A percentile compares a stretch with the other conserved stretches of the same genome.
phyloP scores from a whole-genome alignment of 164 flowering plant species.

The Vitis vinifera region DNA sequence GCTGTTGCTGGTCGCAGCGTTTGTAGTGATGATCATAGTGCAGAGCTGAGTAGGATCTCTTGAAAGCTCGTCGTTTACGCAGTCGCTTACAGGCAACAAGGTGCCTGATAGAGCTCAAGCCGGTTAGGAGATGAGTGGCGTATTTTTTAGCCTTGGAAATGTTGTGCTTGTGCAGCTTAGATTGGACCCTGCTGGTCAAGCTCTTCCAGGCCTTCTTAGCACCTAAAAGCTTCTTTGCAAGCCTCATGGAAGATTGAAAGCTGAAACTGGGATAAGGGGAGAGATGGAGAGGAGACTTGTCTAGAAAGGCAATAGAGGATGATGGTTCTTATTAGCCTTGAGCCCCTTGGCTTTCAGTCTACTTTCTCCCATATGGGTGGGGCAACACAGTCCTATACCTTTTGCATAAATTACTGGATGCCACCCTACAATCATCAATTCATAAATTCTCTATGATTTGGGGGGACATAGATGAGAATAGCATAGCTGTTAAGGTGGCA shows the following conservation, averaged over 20 bases:
- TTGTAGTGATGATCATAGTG: background rate
- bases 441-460: background rate
- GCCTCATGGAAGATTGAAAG: constrained; percentile 9
- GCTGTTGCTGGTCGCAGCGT: background rate
- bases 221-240: constrained; percentile 30
- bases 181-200: constrained; percentile 25
- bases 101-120: constrained; percentile 4
- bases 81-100: constrained; percentile 16
- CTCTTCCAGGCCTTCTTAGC: constrained; percentile 38
- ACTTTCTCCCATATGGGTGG: background rate
- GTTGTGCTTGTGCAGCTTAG: constrained; percentile 20
- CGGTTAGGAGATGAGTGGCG: constrained; percentile 11
- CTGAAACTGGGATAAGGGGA: background rate
- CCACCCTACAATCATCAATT: constrained; percentile 2
- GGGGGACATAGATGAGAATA: background rate
- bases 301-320: background rate
- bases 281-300: background rate
- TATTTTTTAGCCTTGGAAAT: constrained; percentile 22
- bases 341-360: background rate
- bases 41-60: too few species aligned
- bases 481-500: background rate
- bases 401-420: constrained; percentile 2
- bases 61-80: too few species aligned
- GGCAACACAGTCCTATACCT: background rate
- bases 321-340: background rate